Evolutionary conservation across 2,329 filamentous ascomycete genomes (phyloP).

Genomic region (Pseudogymnoascus sp.): DNA sequence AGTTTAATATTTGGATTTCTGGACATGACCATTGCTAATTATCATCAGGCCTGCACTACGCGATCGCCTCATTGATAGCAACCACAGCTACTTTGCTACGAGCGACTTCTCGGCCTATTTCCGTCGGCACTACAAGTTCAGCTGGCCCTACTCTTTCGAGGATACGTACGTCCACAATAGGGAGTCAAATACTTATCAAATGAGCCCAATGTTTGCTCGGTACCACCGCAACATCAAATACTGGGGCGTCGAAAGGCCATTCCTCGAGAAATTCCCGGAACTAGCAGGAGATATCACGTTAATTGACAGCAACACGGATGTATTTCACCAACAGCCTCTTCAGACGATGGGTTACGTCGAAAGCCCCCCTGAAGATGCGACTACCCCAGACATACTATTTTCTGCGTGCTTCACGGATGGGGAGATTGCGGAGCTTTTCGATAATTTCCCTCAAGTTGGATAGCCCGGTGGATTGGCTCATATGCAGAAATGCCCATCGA

Average conservation of each 20-base stretch:
- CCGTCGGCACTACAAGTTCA: conserved; percentile 17
- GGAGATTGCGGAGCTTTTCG: conserved; percentile 3
- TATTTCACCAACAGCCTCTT: neutral
- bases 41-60: conserved; percentile 14
- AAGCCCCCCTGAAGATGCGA: neutral
- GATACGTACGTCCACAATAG: conserved; percentile 13
- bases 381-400: neutral
- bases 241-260: conserved; percentile 15
- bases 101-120: conserved; percentile 14
- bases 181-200: conserved; percentile 10
- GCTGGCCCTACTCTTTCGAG: conserved; percentile 16
- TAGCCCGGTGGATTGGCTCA: neutral
- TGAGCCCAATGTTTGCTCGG: conserved; percentile 15
- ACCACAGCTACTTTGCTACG: conserved; percentile 14
- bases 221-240: conserved; percentile 14
- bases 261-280: conserved; percentile 17
- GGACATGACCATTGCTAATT: neutral
- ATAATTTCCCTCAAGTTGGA: conserved; percentile 2
- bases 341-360: neutral
- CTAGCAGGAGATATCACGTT: neutral
- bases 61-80: conserved; percentile 15
- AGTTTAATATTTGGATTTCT: neutral
- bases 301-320: neutral
- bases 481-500: neutral
- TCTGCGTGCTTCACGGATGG: neutral